These are phyloP conservation scores for Dryadomyces quercivorus DNA, from an alignment of 2,329 filamentous ascomycete species.

Conservation along the genomic window DNA sequence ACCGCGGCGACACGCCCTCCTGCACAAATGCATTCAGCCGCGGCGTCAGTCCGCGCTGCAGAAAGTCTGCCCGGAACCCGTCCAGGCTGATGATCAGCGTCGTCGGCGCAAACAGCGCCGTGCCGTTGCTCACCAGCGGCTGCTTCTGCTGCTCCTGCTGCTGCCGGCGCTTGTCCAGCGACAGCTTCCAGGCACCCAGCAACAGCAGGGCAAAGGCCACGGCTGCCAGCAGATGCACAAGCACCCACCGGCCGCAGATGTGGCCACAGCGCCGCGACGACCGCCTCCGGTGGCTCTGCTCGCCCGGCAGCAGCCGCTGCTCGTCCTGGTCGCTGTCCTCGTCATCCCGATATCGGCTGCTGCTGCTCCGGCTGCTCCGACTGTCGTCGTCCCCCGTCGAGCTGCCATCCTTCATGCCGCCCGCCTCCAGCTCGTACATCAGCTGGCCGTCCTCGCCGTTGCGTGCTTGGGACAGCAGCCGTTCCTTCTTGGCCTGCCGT, in stretches of 20 bases:
- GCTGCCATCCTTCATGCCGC: constrained; percentile 55
- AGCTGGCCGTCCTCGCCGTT: constrained; percentile 60
- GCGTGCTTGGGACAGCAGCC: constrained; percentile 37
- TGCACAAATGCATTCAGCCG: constrained; percentile 65
- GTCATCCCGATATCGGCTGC: constrained; percentile 41
- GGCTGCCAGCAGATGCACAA: constrained; percentile 39
- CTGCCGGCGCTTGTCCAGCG: constrained; percentile 22
- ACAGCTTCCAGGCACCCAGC: constrained; percentile 47
- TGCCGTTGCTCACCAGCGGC: constrained; percentile 59
- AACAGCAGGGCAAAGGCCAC: constrained; percentile 44
- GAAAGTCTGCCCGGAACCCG: constrained; percentile 89
- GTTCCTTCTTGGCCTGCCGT: constrained; percentile 40
- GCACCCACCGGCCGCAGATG: constrained; percentile 34
- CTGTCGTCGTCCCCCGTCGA: constrained; percentile 36
- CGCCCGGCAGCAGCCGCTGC: not conserved
- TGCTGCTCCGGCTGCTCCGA: constrained; percentile 20
- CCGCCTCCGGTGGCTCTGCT: constrained; percentile 23
- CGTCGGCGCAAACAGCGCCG: constrained; percentile 77
- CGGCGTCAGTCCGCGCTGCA: constrained; percentile 73
- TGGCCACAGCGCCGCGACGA: constrained; percentile 10
- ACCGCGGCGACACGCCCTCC: constrained; percentile 77
- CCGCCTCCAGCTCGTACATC: constrained; percentile 88
- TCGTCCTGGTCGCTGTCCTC: constrained; percentile 45
- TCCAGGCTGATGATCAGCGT: constrained; percentile 91
- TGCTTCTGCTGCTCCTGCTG: not conserved